Percentiles rank a stretch among this genome's conserved stretches.
Conservation (phyloP, 2,329 filamentous ascomycete species). For the Podosphaera fusca region DNA sequence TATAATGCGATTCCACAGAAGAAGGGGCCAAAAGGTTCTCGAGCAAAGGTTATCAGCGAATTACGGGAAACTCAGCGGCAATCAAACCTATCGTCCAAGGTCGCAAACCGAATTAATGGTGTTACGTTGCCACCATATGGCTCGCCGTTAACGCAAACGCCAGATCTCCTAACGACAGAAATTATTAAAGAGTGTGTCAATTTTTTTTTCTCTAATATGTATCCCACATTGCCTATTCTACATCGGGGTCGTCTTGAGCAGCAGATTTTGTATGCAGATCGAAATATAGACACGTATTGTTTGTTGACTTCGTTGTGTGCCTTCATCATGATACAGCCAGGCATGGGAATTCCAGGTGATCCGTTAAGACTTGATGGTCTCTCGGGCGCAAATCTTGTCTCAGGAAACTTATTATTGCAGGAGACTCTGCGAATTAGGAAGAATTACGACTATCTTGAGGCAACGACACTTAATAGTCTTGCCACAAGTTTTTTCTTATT, state of each 20-base stretch:
- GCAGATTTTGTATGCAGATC: slow-evolving; percentile 35
- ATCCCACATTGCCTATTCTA: slow-evolving; percentile 38
- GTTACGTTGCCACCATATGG: slow-evolving; percentile 25
- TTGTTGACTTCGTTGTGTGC: slow-evolving; percentile 40
- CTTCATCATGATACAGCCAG: slow-evolving; percentile 46
- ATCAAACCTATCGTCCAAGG: slow-evolving; percentile 36
- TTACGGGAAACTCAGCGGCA: slow-evolving; percentile 45
- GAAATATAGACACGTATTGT: slow-evolving; percentile 39
- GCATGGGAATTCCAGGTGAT: slow-evolving; percentile 37
- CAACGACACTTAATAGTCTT: slow-evolving; percentile 31
- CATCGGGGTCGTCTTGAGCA: slow-evolving; percentile 33
- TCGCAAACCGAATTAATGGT: slow-evolving; percentile 35
- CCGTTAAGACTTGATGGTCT: slow-evolving; percentile 31
- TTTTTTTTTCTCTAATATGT: slow-evolving; percentile 47
- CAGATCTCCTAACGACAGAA: slow-evolving; percentile 35
- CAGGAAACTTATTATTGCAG: slow-evolving; percentile 42
- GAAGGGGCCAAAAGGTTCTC: slow-evolving; percentile 52
- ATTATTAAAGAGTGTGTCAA: slow-evolving; percentile 42
- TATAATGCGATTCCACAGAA: slow-evolving; percentile 57
- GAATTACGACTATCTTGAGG: slow-evolving; percentile 34
- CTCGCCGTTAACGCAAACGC: slow-evolving; percentile 28
- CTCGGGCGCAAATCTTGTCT: slow-evolving; percentile 33
- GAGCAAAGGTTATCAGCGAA: slow-evolving; percentile 55
- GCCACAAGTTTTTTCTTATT: slow-evolving; percentile 65
- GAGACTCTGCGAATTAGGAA: slow-evolving; percentile 43